Conservation (phyloP, 148 eudicot genomes). For the Drosera capensis region DNA sequence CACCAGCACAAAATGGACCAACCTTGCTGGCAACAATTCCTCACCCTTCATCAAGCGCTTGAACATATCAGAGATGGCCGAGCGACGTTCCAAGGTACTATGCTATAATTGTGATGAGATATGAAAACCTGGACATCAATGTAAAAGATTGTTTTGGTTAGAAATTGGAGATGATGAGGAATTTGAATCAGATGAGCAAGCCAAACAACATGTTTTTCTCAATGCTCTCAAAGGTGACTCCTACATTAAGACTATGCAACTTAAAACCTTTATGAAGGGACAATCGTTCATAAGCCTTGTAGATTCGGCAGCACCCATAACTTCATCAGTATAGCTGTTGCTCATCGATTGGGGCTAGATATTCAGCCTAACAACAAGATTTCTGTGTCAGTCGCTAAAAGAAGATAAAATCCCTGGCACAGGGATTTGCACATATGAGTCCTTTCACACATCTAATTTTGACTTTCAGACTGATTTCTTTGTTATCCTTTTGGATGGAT, state of each 20-base stretch:
- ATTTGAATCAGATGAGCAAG: background rate
- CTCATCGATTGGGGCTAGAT: background rate
- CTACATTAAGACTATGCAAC: background rate
- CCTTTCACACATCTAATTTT: background rate
- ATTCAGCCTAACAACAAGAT: too few relatives aligned
- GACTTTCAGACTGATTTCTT: background rate
- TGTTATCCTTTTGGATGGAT: background rate
- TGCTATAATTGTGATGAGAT: background rate
- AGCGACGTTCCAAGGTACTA: background rate
- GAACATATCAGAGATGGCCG: background rate
- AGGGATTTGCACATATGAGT: background rate
- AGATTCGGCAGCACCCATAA: constrained; percentile 4
- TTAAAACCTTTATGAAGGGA: background rate
- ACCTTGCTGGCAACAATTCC: background rate
- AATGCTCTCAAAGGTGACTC: background rate
- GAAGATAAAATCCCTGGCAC: too few relatives aligned
- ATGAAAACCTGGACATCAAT: background rate
- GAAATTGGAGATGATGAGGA: background rate
- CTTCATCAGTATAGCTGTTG: background rate
- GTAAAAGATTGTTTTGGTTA: constrained; percentile 2
- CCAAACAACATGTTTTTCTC: background rate
- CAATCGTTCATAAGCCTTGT: background rate
- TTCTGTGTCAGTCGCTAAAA: too few relatives aligned
- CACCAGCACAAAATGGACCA: background rate
- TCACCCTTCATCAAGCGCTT: constrained; percentile 2